A percentile compares a stretch with the other conserved stretches of the same genome.
phyloP scores from a whole-genome alignment of 495 filamentous ascomycete genomes.

The Chaetomidium leptoderma region DNA sequence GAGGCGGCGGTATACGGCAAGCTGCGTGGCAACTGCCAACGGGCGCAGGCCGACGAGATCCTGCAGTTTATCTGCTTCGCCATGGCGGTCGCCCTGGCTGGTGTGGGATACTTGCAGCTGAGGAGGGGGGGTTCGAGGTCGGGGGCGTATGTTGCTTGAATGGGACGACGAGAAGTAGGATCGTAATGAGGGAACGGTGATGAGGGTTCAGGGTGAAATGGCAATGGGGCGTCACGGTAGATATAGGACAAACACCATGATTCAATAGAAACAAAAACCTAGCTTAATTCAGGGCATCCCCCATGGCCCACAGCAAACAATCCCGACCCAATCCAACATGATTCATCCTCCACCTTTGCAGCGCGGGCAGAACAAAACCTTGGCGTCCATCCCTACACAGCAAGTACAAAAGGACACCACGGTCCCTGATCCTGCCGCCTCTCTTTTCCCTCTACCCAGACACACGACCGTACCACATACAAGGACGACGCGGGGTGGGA shows the following conservation, averaged over 20 bases:
- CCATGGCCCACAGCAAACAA: conserved; percentile 3
- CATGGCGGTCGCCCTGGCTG: conserved; percentile 25
- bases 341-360: neutral
- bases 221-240: neutral
- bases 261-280: neutral
- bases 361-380: too few species aligned
- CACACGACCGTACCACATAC: too few species aligned
- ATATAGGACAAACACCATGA: too few species aligned
- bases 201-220: neutral
- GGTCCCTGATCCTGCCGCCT: too few species aligned
- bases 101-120: conserved; percentile 18
- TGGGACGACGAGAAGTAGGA: neutral
- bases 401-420: too few species aligned
- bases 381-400: too few species aligned
- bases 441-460: too few species aligned
- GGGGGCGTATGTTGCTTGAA: conserved; percentile 16
- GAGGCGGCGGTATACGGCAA: neutral
- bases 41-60: conserved; percentile 33
- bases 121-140: conserved; percentile 1
- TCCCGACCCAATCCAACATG: neutral
- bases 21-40: conserved; percentile 31
- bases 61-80: conserved; percentile 36
- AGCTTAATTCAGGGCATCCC: neutral
- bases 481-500: too few species aligned
- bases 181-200: neutral